Percentiles rank a stretch among this genome's conserved stretches.
Evolutionary conservation across 352 stramenopile genomes (phyloP).

Genomic region (Globisporangium acanthophoron): DNA sequence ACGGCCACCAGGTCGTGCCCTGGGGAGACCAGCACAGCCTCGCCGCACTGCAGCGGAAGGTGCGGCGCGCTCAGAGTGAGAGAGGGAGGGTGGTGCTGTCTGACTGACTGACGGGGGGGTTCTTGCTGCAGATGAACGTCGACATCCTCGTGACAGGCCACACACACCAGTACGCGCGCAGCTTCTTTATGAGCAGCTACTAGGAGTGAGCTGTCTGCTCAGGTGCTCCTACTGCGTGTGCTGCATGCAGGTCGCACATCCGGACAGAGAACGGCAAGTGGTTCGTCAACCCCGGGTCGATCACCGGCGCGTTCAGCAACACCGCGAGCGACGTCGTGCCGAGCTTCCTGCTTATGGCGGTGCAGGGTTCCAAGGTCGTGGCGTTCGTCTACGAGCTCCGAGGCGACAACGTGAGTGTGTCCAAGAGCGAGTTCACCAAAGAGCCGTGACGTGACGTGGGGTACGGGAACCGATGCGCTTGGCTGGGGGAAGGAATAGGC

Average conservation of each 20-base stretch:
- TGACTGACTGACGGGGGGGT: neutral
- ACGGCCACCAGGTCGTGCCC: constrained; percentile 95
- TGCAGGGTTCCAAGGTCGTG: constrained; percentile 95
- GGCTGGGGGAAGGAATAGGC: too few relatives aligned
- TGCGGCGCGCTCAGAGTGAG: constrained; percentile 6
- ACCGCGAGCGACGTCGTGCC: constrained; percentile 75
- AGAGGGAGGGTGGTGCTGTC: neutral
- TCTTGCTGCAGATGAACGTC: constrained; percentile 87
- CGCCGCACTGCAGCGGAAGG: constrained; percentile 85
- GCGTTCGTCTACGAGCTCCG: constrained; percentile 96
- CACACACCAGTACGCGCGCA: constrained; percentile 82
- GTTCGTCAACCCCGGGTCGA: constrained; percentile 97
- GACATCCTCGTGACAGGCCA: constrained; percentile 97
- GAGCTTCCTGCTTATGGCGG: constrained; percentile 98
- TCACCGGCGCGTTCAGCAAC: constrained; percentile 94
- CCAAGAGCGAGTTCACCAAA: constrained; percentile 86
- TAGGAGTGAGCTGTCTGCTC: too few relatives aligned
- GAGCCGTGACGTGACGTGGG: constrained; percentile 26
- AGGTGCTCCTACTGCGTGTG: neutral
- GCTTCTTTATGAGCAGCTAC: too few relatives aligned
- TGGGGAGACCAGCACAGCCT: constrained; percentile 88
- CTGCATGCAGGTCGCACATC: constrained; percentile 69
- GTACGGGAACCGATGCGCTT: too few relatives aligned
- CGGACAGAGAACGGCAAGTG: constrained; percentile 92
- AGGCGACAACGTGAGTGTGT: constrained; percentile 77